Evolutionary conservation across 1,284 basidiomycete genomes (phyloP).

Genomic region (Cryptococcus neoformans): DNA sequence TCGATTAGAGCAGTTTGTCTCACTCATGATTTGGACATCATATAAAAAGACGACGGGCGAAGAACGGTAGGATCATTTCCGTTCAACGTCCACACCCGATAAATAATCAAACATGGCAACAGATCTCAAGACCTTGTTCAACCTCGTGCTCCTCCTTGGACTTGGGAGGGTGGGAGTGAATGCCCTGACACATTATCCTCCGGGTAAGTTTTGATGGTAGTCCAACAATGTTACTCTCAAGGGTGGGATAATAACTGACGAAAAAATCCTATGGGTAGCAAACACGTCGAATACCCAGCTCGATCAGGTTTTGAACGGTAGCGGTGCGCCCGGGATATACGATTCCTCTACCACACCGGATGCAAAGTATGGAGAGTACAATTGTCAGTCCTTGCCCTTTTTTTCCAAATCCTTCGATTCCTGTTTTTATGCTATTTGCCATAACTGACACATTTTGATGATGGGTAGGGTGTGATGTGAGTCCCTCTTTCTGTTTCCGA

Average conservation of each 20-base stretch:
- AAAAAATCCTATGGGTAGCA: neutral
- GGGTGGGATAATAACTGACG: too few species aligned
- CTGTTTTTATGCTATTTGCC: too few species aligned
- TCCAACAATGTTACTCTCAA: too few species aligned
- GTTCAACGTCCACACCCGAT: too few species aligned
- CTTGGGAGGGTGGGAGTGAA: neutral
- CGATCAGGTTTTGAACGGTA: constrained; percentile 18
- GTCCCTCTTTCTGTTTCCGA: neutral
- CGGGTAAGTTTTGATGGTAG: neutral
- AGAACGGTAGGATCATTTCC: too few species aligned
- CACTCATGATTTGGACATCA: too few species aligned
- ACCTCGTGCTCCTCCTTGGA: neutral
- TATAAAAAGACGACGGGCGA: too few species aligned
- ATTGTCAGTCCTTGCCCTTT: constrained; percentile 21
- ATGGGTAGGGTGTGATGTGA: constrained; percentile 14
- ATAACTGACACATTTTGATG: neutral
- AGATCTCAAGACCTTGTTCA: too few species aligned
- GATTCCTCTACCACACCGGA: constrained; percentile 22
- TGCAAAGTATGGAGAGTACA: constrained; percentile 31
- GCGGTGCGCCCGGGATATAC: constrained; percentile 33
- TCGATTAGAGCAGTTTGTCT: too few species aligned
- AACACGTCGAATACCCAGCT: constrained; percentile 11
- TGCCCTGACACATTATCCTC: constrained; percentile 9
- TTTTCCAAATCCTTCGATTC: too few species aligned
- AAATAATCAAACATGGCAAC: too few species aligned